Conservation (phyloP, 495 filamentous ascomycete genomes). For the Penicillium alfredii region DNA sequence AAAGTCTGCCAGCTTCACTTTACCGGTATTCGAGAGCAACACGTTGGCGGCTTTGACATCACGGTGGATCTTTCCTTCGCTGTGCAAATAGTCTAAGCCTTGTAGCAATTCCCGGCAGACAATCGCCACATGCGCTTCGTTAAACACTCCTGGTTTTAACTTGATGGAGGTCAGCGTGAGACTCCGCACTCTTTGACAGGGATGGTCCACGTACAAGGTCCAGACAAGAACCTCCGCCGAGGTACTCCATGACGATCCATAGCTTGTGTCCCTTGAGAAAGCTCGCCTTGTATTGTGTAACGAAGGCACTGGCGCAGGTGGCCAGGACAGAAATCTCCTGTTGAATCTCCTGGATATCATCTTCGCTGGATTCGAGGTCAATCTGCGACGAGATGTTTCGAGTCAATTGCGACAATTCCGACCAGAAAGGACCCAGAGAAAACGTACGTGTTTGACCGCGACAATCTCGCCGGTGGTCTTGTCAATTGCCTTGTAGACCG, state of each 20-base stretch:
- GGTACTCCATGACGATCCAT: conserved; percentile 99
- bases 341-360: conserved; percentile 96
- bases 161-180: conserved; percentile 32
- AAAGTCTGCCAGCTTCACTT: conserved; percentile 96
- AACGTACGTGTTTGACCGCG: conserved; percentile 80
- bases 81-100: conserved; percentile 89
- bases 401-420: conserved; percentile 21
- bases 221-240: conserved; percentile 88
- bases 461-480: conserved; percentile 79
- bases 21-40: conserved; percentile 76
- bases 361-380: conserved; percentile 94
- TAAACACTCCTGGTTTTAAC: conserved; percentile 89
- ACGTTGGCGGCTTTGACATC: conserved; percentile 98
- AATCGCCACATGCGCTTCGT: conserved; percentile 88
- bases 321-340: conserved; percentile 94
- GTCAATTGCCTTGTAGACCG: conserved; percentile 94
- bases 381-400: conserved; percentile 61
- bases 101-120: conserved; percentile 86
- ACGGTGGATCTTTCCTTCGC: conserved; percentile 92
- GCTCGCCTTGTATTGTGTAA: conserved; percentile 94
- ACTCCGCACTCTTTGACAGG: neutral
- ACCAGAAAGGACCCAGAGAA: conserved; percentile 6
- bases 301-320: conserved; percentile 86
- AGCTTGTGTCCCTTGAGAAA: conserved; percentile 91
- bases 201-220: conserved; percentile 59